Base-by-base conservation (phyloP, 305 asterid species). In the Plantago lanceolata region DNA sequence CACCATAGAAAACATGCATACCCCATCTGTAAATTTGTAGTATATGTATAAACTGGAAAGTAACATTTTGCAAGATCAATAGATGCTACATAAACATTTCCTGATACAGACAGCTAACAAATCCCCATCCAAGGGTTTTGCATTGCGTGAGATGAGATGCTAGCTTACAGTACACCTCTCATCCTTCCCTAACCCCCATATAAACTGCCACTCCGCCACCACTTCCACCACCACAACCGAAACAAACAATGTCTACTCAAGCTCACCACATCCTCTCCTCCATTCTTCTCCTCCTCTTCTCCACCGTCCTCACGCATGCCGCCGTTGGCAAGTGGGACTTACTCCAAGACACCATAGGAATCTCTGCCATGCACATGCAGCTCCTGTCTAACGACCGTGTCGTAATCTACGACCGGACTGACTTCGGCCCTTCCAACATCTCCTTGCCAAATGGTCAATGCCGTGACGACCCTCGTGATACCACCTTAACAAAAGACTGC, bases 331-430 rank as follows among this genome's bases (percentile, higher is more conserved):
- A 51, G 16, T 79, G 84, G 81, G 74, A 67, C 8, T 2, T 75
- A 8, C 75, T 79, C 13, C 51, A 19, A 6, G 18, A 77, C 43
- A 76, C 63, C 75, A 64, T 76, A 14, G 81, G 81, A 19, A 70
- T 79, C 5, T 60, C 77, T 14, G 84, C 84, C 66, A 76, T 79
- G 81, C 84, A 79, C 77, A 73, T 79, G 81, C 84, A 79, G 35
- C 84, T 79, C 53, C 79, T 79, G 64, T 19, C 70, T 68, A 75
- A 69, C 29, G 81, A 79, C 61, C 53, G 37, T 45, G 79, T 79
- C 5, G 51, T 79, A 45, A 75, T 75, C 8, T 79, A 59, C 14
- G 84, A 79, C 21, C 70, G 79, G 4, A 75, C 81, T 5, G 78
- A 79, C 48, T 71, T 72, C 33, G 84, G 84, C 0, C 51, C 14